Evolutionary conservation across 257 asterid genomes (phyloP).

Genomic region (Mentha longifolia): DNA sequence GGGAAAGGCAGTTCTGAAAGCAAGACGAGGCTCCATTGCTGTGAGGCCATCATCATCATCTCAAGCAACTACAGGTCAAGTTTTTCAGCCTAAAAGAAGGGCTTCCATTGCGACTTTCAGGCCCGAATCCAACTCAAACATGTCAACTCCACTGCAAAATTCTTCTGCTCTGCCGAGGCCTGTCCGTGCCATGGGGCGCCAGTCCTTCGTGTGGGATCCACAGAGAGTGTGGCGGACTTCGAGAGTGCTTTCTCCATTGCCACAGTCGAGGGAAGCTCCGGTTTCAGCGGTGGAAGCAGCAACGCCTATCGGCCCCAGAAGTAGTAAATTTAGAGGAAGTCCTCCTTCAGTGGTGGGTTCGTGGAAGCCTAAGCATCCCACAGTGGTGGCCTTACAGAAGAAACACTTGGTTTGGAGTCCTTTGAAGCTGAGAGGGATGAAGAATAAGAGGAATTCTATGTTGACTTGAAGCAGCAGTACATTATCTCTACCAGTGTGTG

Average conservation of each 20-base stretch:
- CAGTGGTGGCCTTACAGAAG: constrained; percentile 65
- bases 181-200: constrained; percentile 64
- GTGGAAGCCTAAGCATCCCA: constrained; percentile 67
- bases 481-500: constrained; percentile 13
- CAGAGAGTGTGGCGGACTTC: constrained; percentile 71
- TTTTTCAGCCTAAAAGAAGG: constrained; percentile 70
- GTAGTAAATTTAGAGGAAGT: constrained; percentile 68
- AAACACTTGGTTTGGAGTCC: constrained; percentile 72
- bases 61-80: constrained; percentile 44
- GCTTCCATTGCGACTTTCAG: constrained; percentile 78
- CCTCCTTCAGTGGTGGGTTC: constrained; percentile 52
- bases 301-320: constrained; percentile 57
- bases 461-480: constrained; percentile 24
- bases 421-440: constrained; percentile 50
- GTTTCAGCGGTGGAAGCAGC: constrained; percentile 45
- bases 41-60: constrained; percentile 52
- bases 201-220: constrained; percentile 81
- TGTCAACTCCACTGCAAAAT: constrained; percentile 51
- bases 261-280: constrained; percentile 42
- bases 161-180: constrained; percentile 41
- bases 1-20: constrained; percentile 45
- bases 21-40: constrained; percentile 78
- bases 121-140: constrained; percentile 51
- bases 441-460: constrained; percentile 43
- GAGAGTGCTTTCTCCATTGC: constrained; percentile 66